Conservation (phyloP, 768 basidiomycete genomes). For the Tylopilus rubrobrunneus region DNA sequence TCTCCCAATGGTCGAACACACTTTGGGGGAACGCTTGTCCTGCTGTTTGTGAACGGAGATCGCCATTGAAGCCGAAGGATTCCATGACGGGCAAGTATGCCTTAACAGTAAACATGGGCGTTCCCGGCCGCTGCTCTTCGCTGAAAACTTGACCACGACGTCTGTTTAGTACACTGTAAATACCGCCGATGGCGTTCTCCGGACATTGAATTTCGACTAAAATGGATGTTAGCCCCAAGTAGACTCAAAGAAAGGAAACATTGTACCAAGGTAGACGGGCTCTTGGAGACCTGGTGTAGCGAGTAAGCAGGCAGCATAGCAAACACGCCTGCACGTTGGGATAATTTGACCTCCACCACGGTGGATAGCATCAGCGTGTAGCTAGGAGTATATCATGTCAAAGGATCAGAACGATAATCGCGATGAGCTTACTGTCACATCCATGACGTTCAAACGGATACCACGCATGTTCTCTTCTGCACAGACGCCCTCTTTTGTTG, state of each 20-base stretch:
- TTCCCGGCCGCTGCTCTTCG: conserved; percentile 94
- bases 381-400: conserved; percentile 37
- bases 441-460: conserved; percentile 91
- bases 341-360: conserved; percentile 99
- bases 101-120: conserved; percentile 99
- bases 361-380: conserved; percentile 98
- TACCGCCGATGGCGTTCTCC: conserved; percentile 95
- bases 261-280: conserved; percentile 86
- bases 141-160: conserved; percentile 98
- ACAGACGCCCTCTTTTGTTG: conserved; percentile 95
- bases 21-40: conserved; percentile 98
- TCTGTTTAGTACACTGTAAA: conserved; percentile 92
- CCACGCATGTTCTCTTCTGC: conserved; percentile 99
- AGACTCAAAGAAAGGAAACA: neutral
- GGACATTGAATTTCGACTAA: conserved; percentile 97
- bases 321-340: conserved; percentile 93
- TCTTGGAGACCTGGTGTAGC: conserved; percentile 92
- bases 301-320: conserved; percentile 93
- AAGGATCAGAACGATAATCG: neutral
- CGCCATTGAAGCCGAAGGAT: conserved; percentile 97
- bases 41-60: conserved; percentile 84
- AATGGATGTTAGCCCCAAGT: conserved; percentile 11
- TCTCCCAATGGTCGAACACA: conserved; percentile 92
- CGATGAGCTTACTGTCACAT: conserved; percentile 74
- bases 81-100: conserved; percentile 90